These are phyloP conservation scores for Boletus rubroflammeus DNA, from an alignment of 768 basidiomycete species.

Conservation along the genomic window DNA sequence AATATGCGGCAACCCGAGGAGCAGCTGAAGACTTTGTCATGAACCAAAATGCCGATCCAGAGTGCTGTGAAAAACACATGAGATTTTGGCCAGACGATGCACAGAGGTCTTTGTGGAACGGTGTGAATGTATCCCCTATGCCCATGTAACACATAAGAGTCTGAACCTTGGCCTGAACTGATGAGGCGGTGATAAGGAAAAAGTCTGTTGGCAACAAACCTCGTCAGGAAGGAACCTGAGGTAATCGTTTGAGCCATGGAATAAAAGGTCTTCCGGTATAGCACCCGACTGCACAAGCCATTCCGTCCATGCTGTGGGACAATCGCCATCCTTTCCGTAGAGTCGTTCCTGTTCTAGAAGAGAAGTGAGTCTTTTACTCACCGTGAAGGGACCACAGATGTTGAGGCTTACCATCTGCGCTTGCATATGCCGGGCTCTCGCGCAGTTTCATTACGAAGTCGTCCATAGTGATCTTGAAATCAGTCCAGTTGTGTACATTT, in stretches of 20 bases:
- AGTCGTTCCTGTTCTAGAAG: conserved; percentile 52
- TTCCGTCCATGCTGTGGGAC: conserved; percentile 60
- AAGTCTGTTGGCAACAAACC: conserved; percentile 34
- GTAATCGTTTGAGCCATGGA: conserved; percentile 53
- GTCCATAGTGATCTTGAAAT: conserved; percentile 46
- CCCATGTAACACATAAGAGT: conserved; percentile 87
- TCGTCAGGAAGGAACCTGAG: conserved; percentile 51
- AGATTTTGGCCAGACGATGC: conserved; percentile 83
- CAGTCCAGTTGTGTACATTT: conserved; percentile 57
- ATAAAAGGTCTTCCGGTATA: conserved; percentile 52
- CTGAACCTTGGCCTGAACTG: conserved; percentile 55
- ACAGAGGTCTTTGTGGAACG: conserved; percentile 82
- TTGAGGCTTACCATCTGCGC: conserved; percentile 36
- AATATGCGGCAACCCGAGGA: conserved; percentile 52
- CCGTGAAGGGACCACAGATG: background rate
- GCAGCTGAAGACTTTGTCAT: conserved; percentile 69
- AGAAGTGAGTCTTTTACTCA: background rate
- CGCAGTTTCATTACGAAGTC: conserved; percentile 52
- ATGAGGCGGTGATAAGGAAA: conserved; percentile 2
- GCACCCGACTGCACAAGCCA: conserved; percentile 50
- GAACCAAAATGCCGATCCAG: conserved; percentile 80
- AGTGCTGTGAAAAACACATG: conserved; percentile 76
- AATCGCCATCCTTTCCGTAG: conserved; percentile 77
- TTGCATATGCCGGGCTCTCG: conserved; percentile 32
- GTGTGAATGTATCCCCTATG: conserved; percentile 77